Evolutionary conservation across 2,329 filamentous ascomycete species (phyloP), one percentile per base, ranked within the genome.

Genomic region (Fusarium aywerte): DNA sequence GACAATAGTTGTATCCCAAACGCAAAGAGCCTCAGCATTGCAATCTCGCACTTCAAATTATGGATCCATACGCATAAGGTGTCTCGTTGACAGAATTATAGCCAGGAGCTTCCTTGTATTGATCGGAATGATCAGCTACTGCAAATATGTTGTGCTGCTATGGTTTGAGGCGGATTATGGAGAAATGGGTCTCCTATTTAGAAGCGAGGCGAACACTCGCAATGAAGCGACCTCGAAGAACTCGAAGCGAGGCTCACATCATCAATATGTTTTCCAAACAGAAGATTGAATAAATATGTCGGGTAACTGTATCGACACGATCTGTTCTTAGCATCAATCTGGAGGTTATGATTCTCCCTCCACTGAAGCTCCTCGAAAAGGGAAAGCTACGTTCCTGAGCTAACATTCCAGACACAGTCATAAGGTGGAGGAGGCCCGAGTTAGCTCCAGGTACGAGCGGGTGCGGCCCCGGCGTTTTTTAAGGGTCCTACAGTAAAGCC

Each of bases 371-470:
- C 25, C 38, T 38, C 31, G 23, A 58, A 27, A 27, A 35, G 16
- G 58, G 60, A 48, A 63, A 58, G 43, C 32, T 60, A 31, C 23
- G 59, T 68, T 43, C 58, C 48, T 60, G 53, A 55, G 36, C 45
- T 51, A 61, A 39, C 60, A 55, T 65, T 65, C 40, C 64, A 50
- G 35, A 49, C 38, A 9, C 52, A n/a, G 18, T 16, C 38, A 42
- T 20, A 38, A 49, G 31, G 33, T 32, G 38, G 52, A 48, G 50
- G 62, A 62, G 47, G 42, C 51, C 58, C 42, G 20, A 54, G 50
- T 48, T 68, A 68, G 60, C 60, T 67, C 36, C 55, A 65, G 54
- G 61, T 40, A 60, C 55, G 40, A 40, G 35, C 45, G 56, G 50
- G 42, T 65, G 27, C 45, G 60, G 51, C 23, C 47, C 47, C 38